Evolutionary conservation across 1,284 basidiomycete genomes (phyloP), one percentile per base, ranked within the genome.

Genomic region (Ustilago nuda): DNA sequence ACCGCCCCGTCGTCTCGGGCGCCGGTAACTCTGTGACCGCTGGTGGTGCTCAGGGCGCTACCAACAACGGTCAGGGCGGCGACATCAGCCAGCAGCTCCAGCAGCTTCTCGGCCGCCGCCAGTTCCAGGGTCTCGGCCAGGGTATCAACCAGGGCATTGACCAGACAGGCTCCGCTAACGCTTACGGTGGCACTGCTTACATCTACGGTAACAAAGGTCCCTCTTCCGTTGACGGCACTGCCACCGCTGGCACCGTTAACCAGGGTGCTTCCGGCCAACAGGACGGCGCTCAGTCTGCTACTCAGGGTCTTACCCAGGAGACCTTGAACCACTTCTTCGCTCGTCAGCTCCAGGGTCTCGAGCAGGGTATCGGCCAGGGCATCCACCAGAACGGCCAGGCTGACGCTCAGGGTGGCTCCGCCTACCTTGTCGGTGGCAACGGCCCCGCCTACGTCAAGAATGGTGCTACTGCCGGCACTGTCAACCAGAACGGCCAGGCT

Each of bases 291-390:
- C 68, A 71, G 68, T 71, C 69, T 41, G 70, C 70, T 33, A 72
- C 64, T 19, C 70, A 72, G 53, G 64, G 56, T 41, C 39, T 61
- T 4, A 54, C 51, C 30, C 60, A 61, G 56, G 30, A 57, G 45
- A 51, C 56, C 8, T 53, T 61, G 51, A 72, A 72, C 70, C 60
- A 56, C 50, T 72, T 72, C 56, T 51, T 53, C 11, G 55, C 53
- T 48, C 66, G 66, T 55, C 63, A 62, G 59, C 50, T 58, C 50
- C 62, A 65, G 62, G 32, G 58, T 54, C 63, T 59, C n/a, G 33
- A 48, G 43, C 70, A 72, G 60, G 70, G 70, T 33, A 72, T 72
- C 56, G 35, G 32, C 56, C 70, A 72, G 64, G 70, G 70, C 8
- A 66, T 72, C 57, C 46, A 59, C 56, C 70, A 72, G 64, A 60